Conservation (phyloP, 1,284 basidiomycete species). For the Gomphus sp. region DNA sequence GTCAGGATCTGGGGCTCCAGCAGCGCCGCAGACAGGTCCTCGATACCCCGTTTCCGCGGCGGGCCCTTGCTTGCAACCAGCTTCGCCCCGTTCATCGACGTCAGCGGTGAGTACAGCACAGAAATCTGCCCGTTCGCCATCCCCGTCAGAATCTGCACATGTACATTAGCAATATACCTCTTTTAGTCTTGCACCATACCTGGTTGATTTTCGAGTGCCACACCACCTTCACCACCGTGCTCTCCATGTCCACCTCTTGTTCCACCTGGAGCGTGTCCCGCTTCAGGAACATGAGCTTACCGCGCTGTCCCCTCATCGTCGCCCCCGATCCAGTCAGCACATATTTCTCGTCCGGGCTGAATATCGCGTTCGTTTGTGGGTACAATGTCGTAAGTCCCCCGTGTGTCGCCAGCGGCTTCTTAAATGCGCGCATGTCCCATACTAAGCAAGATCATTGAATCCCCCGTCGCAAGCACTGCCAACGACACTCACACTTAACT, state of each 20-base stretch:
- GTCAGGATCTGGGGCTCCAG: conserved; percentile 79
- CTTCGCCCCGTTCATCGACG: conserved; percentile 88
- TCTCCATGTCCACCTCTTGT: conserved; percentile 54
- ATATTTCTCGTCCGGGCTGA: conserved; percentile 85
- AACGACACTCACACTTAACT: conserved; percentile 72
- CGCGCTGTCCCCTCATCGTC: conserved; percentile 53
- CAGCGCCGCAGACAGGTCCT: conserved; percentile 78
- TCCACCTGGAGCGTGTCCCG: conserved; percentile 61
- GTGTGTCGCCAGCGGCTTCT: conserved; percentile 70
- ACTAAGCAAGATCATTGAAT: conserved; percentile 40
- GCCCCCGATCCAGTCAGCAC: conserved; percentile 77
- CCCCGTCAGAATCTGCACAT: conserved; percentile 67
- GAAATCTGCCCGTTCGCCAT: conserved; percentile 83
- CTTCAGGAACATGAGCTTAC: conserved; percentile 66
- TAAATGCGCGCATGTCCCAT: conserved; percentile 89
- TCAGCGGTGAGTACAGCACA: conserved; percentile 83
- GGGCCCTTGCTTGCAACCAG: conserved; percentile 73
- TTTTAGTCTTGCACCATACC: conserved; percentile 33
- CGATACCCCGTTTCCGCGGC: conserved; percentile 61
- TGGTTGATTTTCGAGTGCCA: conserved; percentile 99
- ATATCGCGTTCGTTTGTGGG: conserved; percentile 85
- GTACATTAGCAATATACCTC: neutral
- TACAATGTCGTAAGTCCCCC: conserved; percentile 69
- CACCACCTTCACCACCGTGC: conserved; percentile 77
- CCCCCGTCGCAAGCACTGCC: conserved; percentile 10